phyloP scores from a whole-genome alignment of 495 filamentous ascomycete genomes.

The Clohesyomyces aquaticus region DNA sequence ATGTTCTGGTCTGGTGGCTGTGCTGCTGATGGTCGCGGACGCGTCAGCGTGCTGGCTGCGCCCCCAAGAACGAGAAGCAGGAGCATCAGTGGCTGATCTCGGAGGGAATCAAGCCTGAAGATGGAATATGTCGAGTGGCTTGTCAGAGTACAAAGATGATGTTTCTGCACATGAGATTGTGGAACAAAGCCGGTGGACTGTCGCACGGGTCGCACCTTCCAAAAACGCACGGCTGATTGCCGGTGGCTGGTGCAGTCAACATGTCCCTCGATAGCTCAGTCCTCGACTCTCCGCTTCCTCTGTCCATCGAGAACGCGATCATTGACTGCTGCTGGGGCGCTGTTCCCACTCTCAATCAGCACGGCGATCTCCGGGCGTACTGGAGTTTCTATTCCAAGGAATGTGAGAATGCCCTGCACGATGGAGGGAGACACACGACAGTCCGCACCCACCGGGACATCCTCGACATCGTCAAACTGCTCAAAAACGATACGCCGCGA shows the following conservation, averaged over 20 bases:
- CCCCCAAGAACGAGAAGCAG: too few relatives aligned
- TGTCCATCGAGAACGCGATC: constrained; percentile 14
- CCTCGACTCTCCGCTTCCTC: background rate
- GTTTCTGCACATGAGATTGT: too few relatives aligned
- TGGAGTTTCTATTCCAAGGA: constrained; percentile 15
- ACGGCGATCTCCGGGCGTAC: background rate
- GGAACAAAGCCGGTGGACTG: too few relatives aligned
- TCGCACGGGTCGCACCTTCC: too few relatives aligned
- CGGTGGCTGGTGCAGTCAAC: too few relatives aligned
- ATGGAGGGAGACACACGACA: constrained; percentile 12
- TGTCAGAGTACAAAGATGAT: too few relatives aligned
- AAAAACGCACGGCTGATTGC: too few relatives aligned
- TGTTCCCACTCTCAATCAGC: background rate
- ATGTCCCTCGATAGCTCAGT: background rate
- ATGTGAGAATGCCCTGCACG: constrained; percentile 17
- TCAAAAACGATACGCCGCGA: background rate
- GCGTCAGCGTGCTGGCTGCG: constrained; percentile 6
- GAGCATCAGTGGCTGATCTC: too few relatives aligned
- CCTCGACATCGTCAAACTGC: constrained; percentile 8
- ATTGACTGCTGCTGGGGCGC: constrained; percentile 6
- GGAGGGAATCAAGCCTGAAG: too few relatives aligned
- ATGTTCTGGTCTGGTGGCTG: background rate
- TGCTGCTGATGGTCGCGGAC: background rate
- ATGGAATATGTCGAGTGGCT: too few relatives aligned
- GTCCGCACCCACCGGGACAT: constrained; percentile 24